A percentile compares a stretch with the other conserved stretches of the same genome.
phyloP scores from a whole-genome alignment of 768 basidiomycete genomes.

The Lentinula guzmanii region DNA sequence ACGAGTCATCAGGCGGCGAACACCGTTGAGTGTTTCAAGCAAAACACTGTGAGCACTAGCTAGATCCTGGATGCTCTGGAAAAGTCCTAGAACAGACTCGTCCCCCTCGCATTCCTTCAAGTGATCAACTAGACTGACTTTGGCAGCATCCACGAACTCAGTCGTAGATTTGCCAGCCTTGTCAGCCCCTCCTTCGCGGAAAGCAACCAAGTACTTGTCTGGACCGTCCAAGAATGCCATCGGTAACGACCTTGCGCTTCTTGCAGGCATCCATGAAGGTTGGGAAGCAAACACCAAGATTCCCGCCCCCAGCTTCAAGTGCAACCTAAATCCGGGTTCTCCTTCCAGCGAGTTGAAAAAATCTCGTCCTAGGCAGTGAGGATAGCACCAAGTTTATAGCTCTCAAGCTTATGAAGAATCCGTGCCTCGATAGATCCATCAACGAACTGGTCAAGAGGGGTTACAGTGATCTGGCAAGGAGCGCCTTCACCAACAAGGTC shows the following conservation, averaged over 20 bases:
- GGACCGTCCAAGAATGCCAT: constrained; percentile 2
- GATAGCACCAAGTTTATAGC: constrained; percentile 1
- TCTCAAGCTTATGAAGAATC: constrained; percentile 6
- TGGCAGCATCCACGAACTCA: too few relatives aligned
- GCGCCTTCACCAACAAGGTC: constrained; percentile 10
- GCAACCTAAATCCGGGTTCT: constrained; percentile 2
- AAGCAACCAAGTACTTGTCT: too few relatives aligned
- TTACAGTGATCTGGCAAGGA: constrained; percentile 10
- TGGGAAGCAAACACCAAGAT: constrained; percentile 4
- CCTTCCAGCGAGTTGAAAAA: constrained; percentile 2
- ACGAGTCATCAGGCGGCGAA: too few relatives aligned
- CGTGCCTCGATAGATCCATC: background rate
- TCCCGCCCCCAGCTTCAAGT: background rate
- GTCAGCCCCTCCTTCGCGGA: too few relatives aligned
- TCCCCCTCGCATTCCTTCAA: too few relatives aligned
- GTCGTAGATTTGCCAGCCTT: too few relatives aligned
- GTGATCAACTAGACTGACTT: too few relatives aligned
- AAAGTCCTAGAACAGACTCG: too few relatives aligned
- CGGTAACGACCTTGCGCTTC: constrained; percentile 2
- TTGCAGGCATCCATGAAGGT: constrained; percentile 7
- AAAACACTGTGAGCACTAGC: too few relatives aligned
- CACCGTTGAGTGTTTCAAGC: too few relatives aligned
- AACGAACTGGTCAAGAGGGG: constrained; percentile 10
- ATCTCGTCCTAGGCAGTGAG: constrained; percentile 6
- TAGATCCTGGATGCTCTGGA: too few relatives aligned